Evolutionary conservation across 2,329 filamentous ascomycete species (phyloP).

Genomic region (Boeremia lycopersici): DNA sequence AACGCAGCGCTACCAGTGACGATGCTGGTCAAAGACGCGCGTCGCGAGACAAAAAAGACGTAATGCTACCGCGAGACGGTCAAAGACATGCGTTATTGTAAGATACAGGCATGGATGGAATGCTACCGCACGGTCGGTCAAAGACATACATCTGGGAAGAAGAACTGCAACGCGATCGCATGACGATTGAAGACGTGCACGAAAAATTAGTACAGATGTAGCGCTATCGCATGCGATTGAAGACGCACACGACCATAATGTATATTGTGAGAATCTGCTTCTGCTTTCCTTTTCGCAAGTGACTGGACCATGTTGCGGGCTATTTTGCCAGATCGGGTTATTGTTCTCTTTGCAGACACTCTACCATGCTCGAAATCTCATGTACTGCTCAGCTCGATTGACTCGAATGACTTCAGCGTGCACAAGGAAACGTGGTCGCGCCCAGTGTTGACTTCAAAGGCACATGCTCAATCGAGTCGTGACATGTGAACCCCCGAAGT

Average conservation of each 20-base stretch:
- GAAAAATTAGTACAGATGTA: constrained; percentile 4
- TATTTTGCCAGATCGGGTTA: too few species aligned
- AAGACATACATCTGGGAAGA: constrained; percentile 29
- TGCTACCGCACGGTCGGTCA: constrained; percentile 29
- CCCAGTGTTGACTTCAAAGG: too few species aligned
- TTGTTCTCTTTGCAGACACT: background rate
- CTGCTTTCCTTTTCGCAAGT: too few species aligned
- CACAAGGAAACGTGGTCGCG: too few species aligned
- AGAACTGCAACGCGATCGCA: constrained; percentile 26
- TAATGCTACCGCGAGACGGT: constrained; percentile 35
- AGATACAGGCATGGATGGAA: constrained; percentile 11
- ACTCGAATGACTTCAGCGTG: too few species aligned
- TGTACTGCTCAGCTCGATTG: too few species aligned
- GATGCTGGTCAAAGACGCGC: constrained; percentile 37
- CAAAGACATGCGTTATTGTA: constrained; percentile 22
- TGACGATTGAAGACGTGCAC: constrained; percentile 28
- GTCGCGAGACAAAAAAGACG: constrained; percentile 17
- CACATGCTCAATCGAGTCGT: background rate
- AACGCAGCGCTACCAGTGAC: constrained; percentile 35
- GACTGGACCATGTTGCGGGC: too few species aligned
- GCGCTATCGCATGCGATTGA: constrained; percentile 24
- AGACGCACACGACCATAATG: constrained; percentile 19
- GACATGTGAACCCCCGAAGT: background rate
- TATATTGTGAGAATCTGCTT: too few species aligned
- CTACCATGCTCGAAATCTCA: too few species aligned